Evolutionary conservation across 164 flowering plant genomes (phyloP), one percentile per base, ranked within the genome.

Genomic region (Berberis thunbergii): DNA sequence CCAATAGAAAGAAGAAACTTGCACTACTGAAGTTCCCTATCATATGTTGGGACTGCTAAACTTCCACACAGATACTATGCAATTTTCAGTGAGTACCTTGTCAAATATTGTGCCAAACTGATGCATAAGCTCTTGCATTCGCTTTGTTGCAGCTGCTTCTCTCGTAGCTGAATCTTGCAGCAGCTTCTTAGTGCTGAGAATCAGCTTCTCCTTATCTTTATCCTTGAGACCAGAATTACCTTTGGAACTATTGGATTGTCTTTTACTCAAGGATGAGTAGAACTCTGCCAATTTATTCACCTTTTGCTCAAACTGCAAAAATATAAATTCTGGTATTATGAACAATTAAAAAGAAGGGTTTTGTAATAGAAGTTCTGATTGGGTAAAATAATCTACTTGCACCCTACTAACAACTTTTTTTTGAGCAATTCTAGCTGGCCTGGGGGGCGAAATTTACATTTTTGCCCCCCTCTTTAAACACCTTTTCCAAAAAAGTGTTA

Each of bases 61-160:
- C 26, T 26, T 26, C 26, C 26, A 26, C 26, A 26, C 26, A 26
- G 26, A 26, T 26, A 26, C 26, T 26, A 26, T 26, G 26, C 26
- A 26, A 52, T 48, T 12, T 52, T 52, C 12, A 11, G 54, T 7
- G 3, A 6, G 10, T 72, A 63, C 98, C 84, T 89, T 87, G 41
- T 81, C 78, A 70, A 92, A 70, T 72, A 92, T 83, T 50, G 84
- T 81, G 54, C 80, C 77, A 67, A 87, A 84, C 41, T 88, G 91
- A 54, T 87, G 89, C 74, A 89, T 86, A 48, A 92, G 93, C 59
- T 89, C 96, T 72, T 86, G 96, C 90, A 84, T 88, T 85, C 96
- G 78, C 81, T 84, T 87, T 43, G 83, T 72, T 63, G 80, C 75
- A 70, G 83, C 85, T 53, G 86, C 84, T 76, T 86, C 91, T 60